Percentiles rank a stretch among this genome's conserved stretches.
Conservation (phyloP, 306 rosid species). For the Medicago arabica region DNA sequence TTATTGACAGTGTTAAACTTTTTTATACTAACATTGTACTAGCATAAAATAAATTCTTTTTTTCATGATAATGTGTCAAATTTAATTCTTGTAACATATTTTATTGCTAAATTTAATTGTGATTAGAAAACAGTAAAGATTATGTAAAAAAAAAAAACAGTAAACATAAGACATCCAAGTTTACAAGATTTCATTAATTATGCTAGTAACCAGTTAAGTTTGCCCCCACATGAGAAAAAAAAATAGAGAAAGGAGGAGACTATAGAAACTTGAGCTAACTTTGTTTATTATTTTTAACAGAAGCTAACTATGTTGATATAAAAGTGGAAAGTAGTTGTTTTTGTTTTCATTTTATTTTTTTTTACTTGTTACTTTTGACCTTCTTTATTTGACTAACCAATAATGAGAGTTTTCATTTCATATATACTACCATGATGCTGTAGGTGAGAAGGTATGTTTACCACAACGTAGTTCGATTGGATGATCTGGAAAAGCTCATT, state of each 20-base stretch:
- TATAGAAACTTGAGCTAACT: conserved; percentile 19
- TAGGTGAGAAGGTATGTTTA: conserved; percentile 97
- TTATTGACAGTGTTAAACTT: too few relatives aligned
- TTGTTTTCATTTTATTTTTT: background rate
- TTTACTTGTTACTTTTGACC: conserved; percentile 21
- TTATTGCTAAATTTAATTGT: too few relatives aligned
- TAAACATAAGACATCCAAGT: background rate
- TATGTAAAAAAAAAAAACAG: background rate
- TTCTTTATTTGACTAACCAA: conserved; percentile 15
- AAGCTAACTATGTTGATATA: background rate
- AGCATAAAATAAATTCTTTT: too few relatives aligned
- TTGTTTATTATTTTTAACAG: too few relatives aligned
- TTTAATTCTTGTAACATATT: too few relatives aligned
- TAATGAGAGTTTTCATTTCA: background rate
- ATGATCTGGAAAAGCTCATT: conserved; percentile 87
- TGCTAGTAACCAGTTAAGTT: conserved; percentile 31
- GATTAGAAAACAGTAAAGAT: background rate
- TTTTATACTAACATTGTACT: too few relatives aligned
- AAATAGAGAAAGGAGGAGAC: background rate
- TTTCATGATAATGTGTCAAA: too few relatives aligned
- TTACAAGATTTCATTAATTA: conserved; percentile 18
- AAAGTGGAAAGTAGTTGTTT: background rate
- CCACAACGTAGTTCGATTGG: conserved; percentile 90
- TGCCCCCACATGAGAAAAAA: conserved; percentile 18
- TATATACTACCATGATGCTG: background rate